These are phyloP conservation scores for Casuarina glauca DNA, from an alignment of 306 rosid species.

Conservation along the genomic window DNA sequence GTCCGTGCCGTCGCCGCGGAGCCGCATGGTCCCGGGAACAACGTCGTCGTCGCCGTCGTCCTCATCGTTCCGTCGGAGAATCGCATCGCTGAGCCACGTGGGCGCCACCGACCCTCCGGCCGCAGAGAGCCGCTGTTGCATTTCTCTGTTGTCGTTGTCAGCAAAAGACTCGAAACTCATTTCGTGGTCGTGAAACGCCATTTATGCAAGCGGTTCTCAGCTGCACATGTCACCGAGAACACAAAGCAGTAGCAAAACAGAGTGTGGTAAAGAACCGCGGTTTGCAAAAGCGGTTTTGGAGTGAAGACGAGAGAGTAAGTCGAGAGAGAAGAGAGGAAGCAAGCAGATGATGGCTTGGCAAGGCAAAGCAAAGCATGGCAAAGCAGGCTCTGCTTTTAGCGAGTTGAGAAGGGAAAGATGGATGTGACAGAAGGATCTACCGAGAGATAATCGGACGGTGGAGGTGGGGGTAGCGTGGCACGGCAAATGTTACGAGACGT, in stretches of 20 bases:
- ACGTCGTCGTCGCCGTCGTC: slow-evolving; percentile 39
- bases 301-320: background rate
- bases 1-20: slow-evolving; percentile 32
- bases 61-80: slow-evolving; percentile 55
- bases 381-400: background rate
- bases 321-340: background rate
- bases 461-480: slow-evolving; percentile 43
- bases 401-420: slow-evolving; percentile 20
- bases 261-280: background rate
- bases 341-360: background rate
- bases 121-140: slow-evolving; percentile 31
- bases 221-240: background rate
- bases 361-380: too few relatives aligned
- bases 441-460: slow-evolving; percentile 47
- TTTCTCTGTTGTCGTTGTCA: slow-evolving; percentile 39
- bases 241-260: background rate
- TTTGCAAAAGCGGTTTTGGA: background rate
- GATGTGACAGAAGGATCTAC: slow-evolving; percentile 25
- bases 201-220: slow-evolving; percentile 3
- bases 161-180: slow-evolving; percentile 56
- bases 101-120: slow-evolving; percentile 31
- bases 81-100: slow-evolving; percentile 59
- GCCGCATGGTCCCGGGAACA: slow-evolving; percentile 24
- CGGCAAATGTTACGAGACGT: slow-evolving; percentile 24
- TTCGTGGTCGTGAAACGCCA: slow-evolving; percentile 70